Evolutionary conservation across 1,284 basidiomycete genomes (phyloP).

Genomic region (Ustilago vetiveriae): DNA sequence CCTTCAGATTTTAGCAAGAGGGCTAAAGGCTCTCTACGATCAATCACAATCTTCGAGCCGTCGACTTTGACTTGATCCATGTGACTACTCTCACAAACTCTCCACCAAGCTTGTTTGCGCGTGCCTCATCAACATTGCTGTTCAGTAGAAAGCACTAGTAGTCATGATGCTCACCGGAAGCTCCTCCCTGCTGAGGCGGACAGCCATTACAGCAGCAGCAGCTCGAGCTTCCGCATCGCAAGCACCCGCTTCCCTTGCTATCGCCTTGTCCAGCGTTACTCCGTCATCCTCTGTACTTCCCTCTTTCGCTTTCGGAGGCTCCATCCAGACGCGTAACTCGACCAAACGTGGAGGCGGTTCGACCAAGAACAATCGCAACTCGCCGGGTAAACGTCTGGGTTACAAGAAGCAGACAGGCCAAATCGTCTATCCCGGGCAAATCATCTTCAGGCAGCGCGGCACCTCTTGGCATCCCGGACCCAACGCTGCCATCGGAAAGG

Average conservation of each 20-base stretch:
- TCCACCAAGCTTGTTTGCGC: too few species aligned
- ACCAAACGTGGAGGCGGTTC: slow-evolving; percentile 66
- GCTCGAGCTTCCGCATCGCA: slow-evolving; percentile 19
- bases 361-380: slow-evolving; percentile 66
- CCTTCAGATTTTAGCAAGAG: slow-evolving; percentile 18
- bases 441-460: slow-evolving; percentile 64
- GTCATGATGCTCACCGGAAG: slow-evolving; percentile 26
- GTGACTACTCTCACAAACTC: too few species aligned
- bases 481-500: slow-evolving; percentile 62
- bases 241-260: slow-evolving; percentile 48
- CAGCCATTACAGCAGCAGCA: slow-evolving; percentile 25
- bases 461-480: slow-evolving; percentile 65
- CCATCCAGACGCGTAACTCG: slow-evolving; percentile 65
- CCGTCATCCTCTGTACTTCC: slow-evolving; percentile 33
- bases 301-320: slow-evolving; percentile 57
- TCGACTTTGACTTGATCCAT: too few species aligned
- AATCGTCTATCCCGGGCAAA: slow-evolving; percentile 60
- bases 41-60: too few species aligned
- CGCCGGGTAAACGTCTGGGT: slow-evolving; percentile 64
- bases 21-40: too few species aligned
- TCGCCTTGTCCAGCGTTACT: slow-evolving; percentile 40
- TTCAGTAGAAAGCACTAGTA: not conserved
- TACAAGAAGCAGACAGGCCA: slow-evolving; percentile 63
- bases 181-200: slow-evolving; percentile 31
- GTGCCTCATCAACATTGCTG: not conserved